Base-by-base conservation (phyloP, 2,329 filamentous ascomycete genomes). In the Colletotrichum sp. region DNA sequence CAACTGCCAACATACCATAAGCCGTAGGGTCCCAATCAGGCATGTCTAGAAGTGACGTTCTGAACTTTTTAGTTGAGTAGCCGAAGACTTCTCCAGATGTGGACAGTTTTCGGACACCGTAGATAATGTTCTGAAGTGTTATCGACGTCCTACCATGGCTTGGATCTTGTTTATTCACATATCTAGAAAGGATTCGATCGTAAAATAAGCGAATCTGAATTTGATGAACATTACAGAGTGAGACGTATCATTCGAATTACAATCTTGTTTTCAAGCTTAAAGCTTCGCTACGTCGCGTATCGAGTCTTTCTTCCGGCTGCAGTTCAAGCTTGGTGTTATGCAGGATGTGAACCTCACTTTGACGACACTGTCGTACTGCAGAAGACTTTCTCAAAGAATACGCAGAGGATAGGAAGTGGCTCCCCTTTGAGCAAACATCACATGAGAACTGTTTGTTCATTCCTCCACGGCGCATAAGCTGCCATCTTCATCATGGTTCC, bases 221-320 rank as follows among this genome's bases (percentile, higher is more conserved):
- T 13, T 22, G 6, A 8, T 0, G 22, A 52, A 22, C 1, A 19
- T 2, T 0, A 4, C n/a, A 52, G n/a, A 2, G n/a, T 13, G 44
- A 22, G 11, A 52, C n/a, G 11, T 52, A 13, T 25, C 3, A 52
- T 52, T 25, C 12, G 1, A 4, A 52, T 0, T 52, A 6, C n/a
- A 52, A 8, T 13, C 44, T 52, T 48, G 3, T 7, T 52, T 22
- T 52, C 44, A 22, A 52, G 44, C 44, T 52, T 13, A 22, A 52
- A 13, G 11, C 12, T 13, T 22, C 44, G n/a, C 4, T 52, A 8
- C 12, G 44, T 15, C 6, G 3, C 44, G 11, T 13, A 52, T 52
- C 12, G 11, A 52, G 44, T 5, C 44, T 52, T 52, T 48, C n/a
- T 48, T 4, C n/a, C 5, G 12, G 6, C 44, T 22, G n/a, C 44